Evolutionary conservation across 1,284 basidiomycete species (phyloP), one percentile per base, ranked within the genome.

Genomic region (Cutaneotrichosporon sp.): DNA sequence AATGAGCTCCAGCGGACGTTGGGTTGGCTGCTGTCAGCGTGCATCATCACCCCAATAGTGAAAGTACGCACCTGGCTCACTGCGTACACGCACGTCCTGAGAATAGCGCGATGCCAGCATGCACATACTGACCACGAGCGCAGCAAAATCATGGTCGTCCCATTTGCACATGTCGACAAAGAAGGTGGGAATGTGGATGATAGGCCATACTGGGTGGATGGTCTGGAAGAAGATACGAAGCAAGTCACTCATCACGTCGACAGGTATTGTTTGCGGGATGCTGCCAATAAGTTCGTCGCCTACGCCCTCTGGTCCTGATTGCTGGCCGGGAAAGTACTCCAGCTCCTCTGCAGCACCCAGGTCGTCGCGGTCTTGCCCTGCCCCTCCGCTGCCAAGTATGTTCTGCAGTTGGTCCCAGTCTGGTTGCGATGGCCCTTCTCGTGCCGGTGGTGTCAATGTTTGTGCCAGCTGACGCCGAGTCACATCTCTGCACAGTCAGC

Each of bases 201-300:
- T 58, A 5, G 56, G 56, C 56, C 56, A 58, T 12, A 46, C 41
- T 5, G 56, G 56, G 34, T 58, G 52, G 12, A 58, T 43, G 13
- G 47, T 43, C 13, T 49, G 44, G 52, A 58, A 58, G 36, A 53
- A 53, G 22, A 53, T 53, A 18, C 47, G 15, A 7, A 50, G 23
- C 14, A 49, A 36, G 33, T 46, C 46, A 9, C 35, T 48, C 51
- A 53, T 38, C 15, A 53, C 40, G n/a, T 48, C 51, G 9, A 40
- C 39, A 3, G 51, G 51, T 8, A 53, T 53, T 5, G 36, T 53
- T 8, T 34, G 40, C 4, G 46, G 23, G 23, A 53, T 47, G 13
- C 35, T 48, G 7, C 34, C 43, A 2, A 53, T 43, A 14, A 53
- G 41, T 13, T 43, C 33, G n/a, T 53, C 51, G 9, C 22, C 39